phyloP scores from a whole-genome alignment of 306 rosid species.

The Cercis canadensis region DNA sequence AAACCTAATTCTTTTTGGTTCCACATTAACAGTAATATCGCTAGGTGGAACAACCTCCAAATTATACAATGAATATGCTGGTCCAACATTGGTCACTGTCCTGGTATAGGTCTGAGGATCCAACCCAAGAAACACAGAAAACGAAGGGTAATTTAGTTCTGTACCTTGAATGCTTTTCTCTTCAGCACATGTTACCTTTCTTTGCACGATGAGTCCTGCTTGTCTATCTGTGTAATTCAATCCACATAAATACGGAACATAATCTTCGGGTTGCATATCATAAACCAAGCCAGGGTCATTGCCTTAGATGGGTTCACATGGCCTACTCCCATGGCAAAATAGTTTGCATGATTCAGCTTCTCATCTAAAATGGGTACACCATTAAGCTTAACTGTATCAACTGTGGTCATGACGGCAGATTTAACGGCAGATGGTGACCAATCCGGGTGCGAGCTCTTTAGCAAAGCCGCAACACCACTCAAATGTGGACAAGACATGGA shows the following conservation, averaged over 20 bases:
- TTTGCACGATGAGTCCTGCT: conserved; percentile 30
- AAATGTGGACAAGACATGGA: conserved; percentile 55
- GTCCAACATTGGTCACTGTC: conserved; percentile 53
- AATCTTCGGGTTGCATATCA: conserved; percentile 48
- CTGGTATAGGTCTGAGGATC: conserved; percentile 39
- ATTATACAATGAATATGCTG: conserved; percentile 36
- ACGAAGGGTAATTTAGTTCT: conserved; percentile 50
- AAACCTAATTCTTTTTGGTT: too few species aligned
- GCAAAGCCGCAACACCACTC: conserved; percentile 53
- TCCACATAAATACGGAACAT: conserved; percentile 50
- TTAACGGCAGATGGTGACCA: conserved; percentile 53
- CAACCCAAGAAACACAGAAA: conserved; percentile 42
- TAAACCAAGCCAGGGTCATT: conserved; percentile 47
- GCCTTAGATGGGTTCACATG: conserved; percentile 55
- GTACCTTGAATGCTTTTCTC: conserved; percentile 40
- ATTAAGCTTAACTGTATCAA: conserved; percentile 29
- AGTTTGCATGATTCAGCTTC: conserved; percentile 37
- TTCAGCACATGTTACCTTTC: conserved; percentile 36
- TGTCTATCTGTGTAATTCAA: conserved; percentile 38
- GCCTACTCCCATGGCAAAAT: conserved; percentile 50
- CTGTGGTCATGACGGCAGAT: conserved; percentile 50
- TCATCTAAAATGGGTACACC: conserved; percentile 41
- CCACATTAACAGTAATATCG: too few species aligned
- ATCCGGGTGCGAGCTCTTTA: conserved; percentile 51
- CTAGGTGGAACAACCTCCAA: too few species aligned